Base-by-base conservation (phyloP, 768 basidiomycete genomes). In the Cytidiella melzeri region DNA sequence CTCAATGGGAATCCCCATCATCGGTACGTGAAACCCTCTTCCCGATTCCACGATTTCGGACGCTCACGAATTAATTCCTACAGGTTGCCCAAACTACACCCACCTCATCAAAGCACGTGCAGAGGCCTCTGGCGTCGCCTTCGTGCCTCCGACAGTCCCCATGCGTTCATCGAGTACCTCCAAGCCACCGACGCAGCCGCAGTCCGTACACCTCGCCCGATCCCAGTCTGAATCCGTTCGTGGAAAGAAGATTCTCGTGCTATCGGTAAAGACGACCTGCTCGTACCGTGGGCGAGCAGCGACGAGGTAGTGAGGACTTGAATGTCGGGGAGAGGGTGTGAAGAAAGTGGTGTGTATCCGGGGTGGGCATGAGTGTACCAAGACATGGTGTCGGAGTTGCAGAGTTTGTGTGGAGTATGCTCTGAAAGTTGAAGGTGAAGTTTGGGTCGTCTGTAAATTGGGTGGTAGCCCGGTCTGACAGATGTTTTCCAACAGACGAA, bases 241-340 rank as follows among this genome's bases (percentile, higher is more conserved):
- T 2, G 83, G 80, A 0, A 90, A 90, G 69, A 79, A 79, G 58
- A 73, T 93, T 15, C 71, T 92, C 4, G 80, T 86, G 2, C 64
- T 92, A 3, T 80, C 82, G 0, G 90, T 0, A 74, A 55, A 48
- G 71, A 67, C 20, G 90, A 92, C 63, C 65, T 57, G 34, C 56
- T 86, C 11, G 89, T 92, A 12, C 87, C 86, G 5, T 82, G 79
- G 75, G 55, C 57, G n/a, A 70, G 75, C 12, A 79, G 79, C 49
- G 41, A 73, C 52, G 64, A 66, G 12, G 85, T 87, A 63, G 77
- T 86, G 0, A 72, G 3, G 61, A 57, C 0, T 60, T 89, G 36
- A 67, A 75, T 28, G 77, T 80, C 0, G 83, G 82, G 1, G 28
- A 48, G 5, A 62, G 0, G 87, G 84, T 5, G 64, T 70, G 41